Percentiles rank a stretch among this genome's conserved stretches.
Evolutionary conservation across 2,329 filamentous ascomycete genomes (phyloP).

Genomic region (Aspergillus proliferans): DNA sequence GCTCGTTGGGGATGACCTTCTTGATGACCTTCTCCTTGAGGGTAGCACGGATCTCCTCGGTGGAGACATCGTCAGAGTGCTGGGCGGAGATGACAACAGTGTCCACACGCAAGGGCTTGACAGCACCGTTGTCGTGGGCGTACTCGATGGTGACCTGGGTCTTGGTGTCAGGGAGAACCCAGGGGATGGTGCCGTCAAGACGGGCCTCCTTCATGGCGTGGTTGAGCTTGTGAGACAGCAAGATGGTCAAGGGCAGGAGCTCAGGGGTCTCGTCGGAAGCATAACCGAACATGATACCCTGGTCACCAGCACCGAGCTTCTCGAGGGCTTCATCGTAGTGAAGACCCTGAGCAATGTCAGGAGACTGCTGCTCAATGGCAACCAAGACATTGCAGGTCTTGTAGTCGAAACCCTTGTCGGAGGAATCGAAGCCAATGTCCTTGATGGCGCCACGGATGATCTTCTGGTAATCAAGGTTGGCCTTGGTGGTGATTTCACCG

Average conservation of each 20-base stretch:
- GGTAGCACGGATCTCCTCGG: slow-evolving; percentile 87
- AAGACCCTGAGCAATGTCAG: slow-evolving; percentile 97
- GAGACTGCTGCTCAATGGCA: slow-evolving; percentile 98
- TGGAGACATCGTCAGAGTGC: slow-evolving; percentile 81
- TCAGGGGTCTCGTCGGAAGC: slow-evolving; percentile 98
- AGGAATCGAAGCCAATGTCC: slow-evolving; percentile 98
- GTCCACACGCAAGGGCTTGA: slow-evolving; percentile 87
- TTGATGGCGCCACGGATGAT: slow-evolving; percentile 91
- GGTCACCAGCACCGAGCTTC: slow-evolving; percentile 96
- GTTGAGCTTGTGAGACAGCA: slow-evolving; percentile 96
- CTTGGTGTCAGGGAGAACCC: slow-evolving; percentile 98
- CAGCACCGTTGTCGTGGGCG: slow-evolving; percentile 85
- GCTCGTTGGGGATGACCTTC: slow-evolving; percentile 84
- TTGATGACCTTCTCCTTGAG: slow-evolving; percentile 97
- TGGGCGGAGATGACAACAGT: slow-evolving; percentile 96
- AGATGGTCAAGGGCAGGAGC: slow-evolving; percentile 87
- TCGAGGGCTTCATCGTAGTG: slow-evolving; percentile 97
- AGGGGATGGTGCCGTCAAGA: slow-evolving; percentile 78
- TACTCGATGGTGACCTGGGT: slow-evolving; percentile 99
- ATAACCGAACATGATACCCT: slow-evolving; percentile 99
- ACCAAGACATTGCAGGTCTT: slow-evolving; percentile 99
- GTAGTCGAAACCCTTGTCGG: slow-evolving; percentile 98
- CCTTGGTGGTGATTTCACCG: slow-evolving; percentile 97
- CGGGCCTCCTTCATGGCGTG: slow-evolving; percentile 86
- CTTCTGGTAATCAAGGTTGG: slow-evolving; percentile 95